Evolutionary conservation across 2,329 filamentous ascomycete species (phyloP).

Genomic region (Fusarium lateritium): DNA sequence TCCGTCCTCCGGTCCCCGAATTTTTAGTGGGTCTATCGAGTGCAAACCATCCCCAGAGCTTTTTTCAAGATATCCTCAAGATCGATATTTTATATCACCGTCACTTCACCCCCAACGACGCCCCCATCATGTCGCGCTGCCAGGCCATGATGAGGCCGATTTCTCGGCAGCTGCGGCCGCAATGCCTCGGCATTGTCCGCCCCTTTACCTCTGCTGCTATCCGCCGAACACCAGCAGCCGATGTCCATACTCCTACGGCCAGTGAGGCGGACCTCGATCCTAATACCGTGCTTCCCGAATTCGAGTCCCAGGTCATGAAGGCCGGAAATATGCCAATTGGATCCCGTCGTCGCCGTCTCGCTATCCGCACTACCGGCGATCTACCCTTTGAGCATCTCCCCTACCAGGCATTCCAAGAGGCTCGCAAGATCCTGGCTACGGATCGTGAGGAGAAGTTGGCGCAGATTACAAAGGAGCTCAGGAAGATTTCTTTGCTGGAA

Average conservation of each 20-base stretch:
- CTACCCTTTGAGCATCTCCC: slow-evolving; percentile 94
- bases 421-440: slow-evolving; percentile 82
- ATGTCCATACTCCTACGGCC: slow-evolving; percentile 44
- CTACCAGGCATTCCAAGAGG: slow-evolving; percentile 98
- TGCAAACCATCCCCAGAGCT: slow-evolving; percentile 46
- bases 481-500: slow-evolving; percentile 78
- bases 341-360: slow-evolving; percentile 85
- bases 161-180: slow-evolving; percentile 64
- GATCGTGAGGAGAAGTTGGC: slow-evolving; percentile 87
- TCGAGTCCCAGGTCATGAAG: slow-evolving; percentile 77
- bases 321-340: slow-evolving; percentile 81
- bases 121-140: slow-evolving; percentile 69
- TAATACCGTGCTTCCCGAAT: slow-evolving; percentile 72
- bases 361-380: slow-evolving; percentile 73
- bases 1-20: slow-evolving; percentile 48
- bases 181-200: slow-evolving; percentile 54
- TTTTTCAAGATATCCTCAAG: slow-evolving; percentile 45
- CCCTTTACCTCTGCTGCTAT: slow-evolving; percentile 55
- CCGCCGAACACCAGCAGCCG: slow-evolving; percentile 47
- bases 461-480: slow-evolving; percentile 77
- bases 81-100: slow-evolving; percentile 26
- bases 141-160: slow-evolving; percentile 72
- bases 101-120: slow-evolving; percentile 24
- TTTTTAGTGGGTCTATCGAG: slow-evolving; percentile 49
- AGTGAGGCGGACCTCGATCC: slow-evolving; percentile 69